Conservation (phyloP, 176 grass and related monocot genomes). For the Typha latifolia region DNA sequence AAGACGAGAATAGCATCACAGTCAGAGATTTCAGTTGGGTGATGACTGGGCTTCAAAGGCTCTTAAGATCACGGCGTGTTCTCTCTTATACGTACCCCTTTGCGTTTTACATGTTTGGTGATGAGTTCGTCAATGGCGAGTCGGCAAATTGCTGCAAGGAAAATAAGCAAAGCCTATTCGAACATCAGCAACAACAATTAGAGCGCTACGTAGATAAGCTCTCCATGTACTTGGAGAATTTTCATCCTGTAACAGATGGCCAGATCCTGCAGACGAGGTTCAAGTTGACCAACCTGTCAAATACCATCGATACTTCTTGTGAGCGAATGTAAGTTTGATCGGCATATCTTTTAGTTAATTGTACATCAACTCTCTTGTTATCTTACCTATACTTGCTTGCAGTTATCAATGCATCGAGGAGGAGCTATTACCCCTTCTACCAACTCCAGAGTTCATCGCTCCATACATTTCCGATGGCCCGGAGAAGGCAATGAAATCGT, state of each 20-base stretch:
- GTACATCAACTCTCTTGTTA: background rate
- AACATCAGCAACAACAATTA: conserved; percentile 9
- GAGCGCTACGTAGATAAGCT: conserved; percentile 13
- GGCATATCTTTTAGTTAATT: background rate
- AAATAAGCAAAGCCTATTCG: background rate
- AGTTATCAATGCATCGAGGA: conserved; percentile 26
- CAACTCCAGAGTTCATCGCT: conserved; percentile 15
- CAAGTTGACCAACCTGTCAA: conserved; percentile 54
- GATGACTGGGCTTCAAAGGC: conserved; percentile 65
- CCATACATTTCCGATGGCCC: conserved; percentile 17
- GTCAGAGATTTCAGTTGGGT: conserved; percentile 94
- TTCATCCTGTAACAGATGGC: conserved; percentile 33
- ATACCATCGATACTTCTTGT: conserved; percentile 53
- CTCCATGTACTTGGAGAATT: conserved; percentile 52
- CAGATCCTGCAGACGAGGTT: conserved; percentile 45
- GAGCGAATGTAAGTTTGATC: conserved; percentile 44
- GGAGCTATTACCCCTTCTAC: conserved; percentile 9
- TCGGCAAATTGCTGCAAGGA: conserved; percentile 42
- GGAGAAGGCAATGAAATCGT: background rate
- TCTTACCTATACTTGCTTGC: background rate
- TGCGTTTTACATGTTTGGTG: conserved; percentile 73
- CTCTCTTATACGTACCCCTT: conserved; percentile 81
- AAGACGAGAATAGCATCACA: conserved; percentile 65
- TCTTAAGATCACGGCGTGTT: conserved; percentile 89
- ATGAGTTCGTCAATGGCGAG: conserved; percentile 71